A percentile compares a stretch with the other conserved stretches of the same genome.
These are phyloP conservation scores for Marasmius oreades DNA, from an alignment of 1,284 basidiomycete species.

Conservation along the genomic window DNA sequence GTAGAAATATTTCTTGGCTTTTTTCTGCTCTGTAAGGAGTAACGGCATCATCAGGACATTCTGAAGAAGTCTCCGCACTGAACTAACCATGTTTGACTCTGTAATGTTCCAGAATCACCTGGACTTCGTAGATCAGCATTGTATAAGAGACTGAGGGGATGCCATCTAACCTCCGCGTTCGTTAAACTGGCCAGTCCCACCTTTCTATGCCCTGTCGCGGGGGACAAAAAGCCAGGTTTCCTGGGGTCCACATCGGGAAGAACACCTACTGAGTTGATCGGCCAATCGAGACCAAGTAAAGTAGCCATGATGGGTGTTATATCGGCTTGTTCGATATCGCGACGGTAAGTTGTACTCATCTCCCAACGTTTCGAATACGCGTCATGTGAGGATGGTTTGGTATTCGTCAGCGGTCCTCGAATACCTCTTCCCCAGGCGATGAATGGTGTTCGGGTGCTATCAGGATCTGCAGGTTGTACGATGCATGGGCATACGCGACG, in stretches of 20 bases:
- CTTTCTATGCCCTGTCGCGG: slow-evolving; percentile 28
- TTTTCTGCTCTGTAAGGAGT: slow-evolving; percentile 53
- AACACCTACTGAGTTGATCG: slow-evolving; percentile 75
- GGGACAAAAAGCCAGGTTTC: slow-evolving; percentile 51
- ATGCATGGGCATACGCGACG: slow-evolving; percentile 4
- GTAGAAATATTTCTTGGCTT: slow-evolving; percentile 55
- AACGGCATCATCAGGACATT: not conserved
- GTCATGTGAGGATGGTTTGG: slow-evolving; percentile 57
- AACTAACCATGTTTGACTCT: slow-evolving; percentile 68
- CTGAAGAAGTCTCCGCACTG: not conserved
- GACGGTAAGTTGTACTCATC: slow-evolving; percentile 51
- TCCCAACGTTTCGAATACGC: slow-evolving; percentile 66
- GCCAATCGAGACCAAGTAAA: slow-evolving; percentile 69
- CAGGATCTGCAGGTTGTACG: slow-evolving; percentile 57
- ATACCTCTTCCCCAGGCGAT: slow-evolving; percentile 84
- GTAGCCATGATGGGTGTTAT: slow-evolving; percentile 78
- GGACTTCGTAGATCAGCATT: not conserved
- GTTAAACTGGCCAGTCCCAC: slow-evolving; percentile 58
- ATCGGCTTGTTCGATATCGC: slow-evolving; percentile 85
- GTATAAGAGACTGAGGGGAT: not conserved
- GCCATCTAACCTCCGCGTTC: slow-evolving; percentile 56
- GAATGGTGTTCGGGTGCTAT: slow-evolving; percentile 84
- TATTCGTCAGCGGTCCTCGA: slow-evolving; percentile 52
- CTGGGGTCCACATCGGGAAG: slow-evolving; percentile 63
- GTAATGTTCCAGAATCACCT: slow-evolving; percentile 81